A percentile compares a stretch with the other conserved stretches of the same genome.
Conservation (phyloP, 1,284 basidiomycete genomes). For the Malassezia furfur region DNA sequence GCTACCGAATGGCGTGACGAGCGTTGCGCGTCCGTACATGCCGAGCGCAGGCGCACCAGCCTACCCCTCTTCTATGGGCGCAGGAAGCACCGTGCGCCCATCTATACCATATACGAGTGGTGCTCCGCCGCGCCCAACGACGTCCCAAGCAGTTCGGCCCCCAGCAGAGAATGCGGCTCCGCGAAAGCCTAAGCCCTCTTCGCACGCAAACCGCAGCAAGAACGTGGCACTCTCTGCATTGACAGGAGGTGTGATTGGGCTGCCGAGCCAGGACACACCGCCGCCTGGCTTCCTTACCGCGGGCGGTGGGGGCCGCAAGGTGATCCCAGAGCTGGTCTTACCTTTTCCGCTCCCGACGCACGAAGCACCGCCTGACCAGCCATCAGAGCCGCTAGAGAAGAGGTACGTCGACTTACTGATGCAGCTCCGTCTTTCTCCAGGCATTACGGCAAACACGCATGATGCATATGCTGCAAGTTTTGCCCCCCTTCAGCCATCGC, state of each 20-base stretch:
- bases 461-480: constrained; percentile 38
- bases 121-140: too few species aligned
- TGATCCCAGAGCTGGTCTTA: constrained; percentile 30
- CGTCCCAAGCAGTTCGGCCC: too few species aligned
- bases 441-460: constrained; percentile 44
- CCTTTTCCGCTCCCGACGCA: constrained; percentile 21
- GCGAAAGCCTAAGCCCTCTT: constrained; percentile 6
- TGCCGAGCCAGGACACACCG: constrained; percentile 6
- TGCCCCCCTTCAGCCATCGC: constrained; percentile 38
- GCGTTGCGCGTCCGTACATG: too few species aligned
- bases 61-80: too few species aligned
- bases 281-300: constrained; percentile 22
- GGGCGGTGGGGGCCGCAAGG: constrained; percentile 31
- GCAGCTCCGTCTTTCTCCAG: constrained; percentile 32
- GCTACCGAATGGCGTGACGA: too few species aligned
- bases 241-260: constrained; percentile 31
- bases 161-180: too few species aligned
- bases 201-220: constrained; percentile 9
- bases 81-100: too few species aligned
- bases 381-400: background rate
- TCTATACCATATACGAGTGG: too few species aligned
- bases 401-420: background rate
- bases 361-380: background rate
- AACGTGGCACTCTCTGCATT: constrained; percentile 9
- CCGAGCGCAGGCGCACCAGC: too few species aligned